Conservation (phyloP, 2,329 filamentous ascomycete species). For the Colletotrichum sojae region DNA sequence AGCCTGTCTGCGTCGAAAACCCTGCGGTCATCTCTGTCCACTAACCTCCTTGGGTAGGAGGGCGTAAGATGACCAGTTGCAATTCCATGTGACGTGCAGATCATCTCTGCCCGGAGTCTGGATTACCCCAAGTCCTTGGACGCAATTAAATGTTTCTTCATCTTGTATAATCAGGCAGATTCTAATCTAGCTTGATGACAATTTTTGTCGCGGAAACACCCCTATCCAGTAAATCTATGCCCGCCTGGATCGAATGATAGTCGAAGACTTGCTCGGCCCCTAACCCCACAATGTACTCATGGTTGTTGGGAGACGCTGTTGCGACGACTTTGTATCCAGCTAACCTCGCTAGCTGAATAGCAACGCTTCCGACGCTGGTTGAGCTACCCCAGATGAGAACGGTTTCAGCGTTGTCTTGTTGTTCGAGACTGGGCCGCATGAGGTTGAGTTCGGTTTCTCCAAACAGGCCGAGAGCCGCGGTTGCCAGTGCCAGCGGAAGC, state of each 20-base stretch:
- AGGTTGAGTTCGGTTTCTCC: neutral
- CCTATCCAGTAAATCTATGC: neutral
- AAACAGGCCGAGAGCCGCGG: constrained; percentile 1
- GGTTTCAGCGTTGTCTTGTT: neutral
- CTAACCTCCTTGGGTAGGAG: neutral
- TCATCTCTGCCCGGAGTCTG: too few species aligned
- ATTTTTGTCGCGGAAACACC: neutral
- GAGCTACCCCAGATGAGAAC: neutral
- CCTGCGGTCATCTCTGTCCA: neutral
- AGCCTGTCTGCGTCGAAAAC: neutral
- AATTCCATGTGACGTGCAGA: too few species aligned
- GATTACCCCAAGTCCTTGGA: too few species aligned
- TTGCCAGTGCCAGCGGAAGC: constrained; percentile 1
- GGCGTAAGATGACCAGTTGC: neutral
- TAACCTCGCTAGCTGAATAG: neutral
- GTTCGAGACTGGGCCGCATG: neutral
- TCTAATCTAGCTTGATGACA: neutral
- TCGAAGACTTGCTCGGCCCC: neutral
- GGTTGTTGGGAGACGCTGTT: neutral
- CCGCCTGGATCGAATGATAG: constrained; percentile 7
- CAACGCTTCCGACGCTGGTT: neutral
- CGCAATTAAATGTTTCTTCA: too few species aligned
- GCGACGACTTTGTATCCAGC: constrained; percentile 7
- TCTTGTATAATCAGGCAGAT: too few species aligned
- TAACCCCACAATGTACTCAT: neutral